Evolutionary conservation across 495 filamentous ascomycete species (phyloP), one percentile per base, ranked within the genome.

Genomic region (Zalerion maritima): DNA sequence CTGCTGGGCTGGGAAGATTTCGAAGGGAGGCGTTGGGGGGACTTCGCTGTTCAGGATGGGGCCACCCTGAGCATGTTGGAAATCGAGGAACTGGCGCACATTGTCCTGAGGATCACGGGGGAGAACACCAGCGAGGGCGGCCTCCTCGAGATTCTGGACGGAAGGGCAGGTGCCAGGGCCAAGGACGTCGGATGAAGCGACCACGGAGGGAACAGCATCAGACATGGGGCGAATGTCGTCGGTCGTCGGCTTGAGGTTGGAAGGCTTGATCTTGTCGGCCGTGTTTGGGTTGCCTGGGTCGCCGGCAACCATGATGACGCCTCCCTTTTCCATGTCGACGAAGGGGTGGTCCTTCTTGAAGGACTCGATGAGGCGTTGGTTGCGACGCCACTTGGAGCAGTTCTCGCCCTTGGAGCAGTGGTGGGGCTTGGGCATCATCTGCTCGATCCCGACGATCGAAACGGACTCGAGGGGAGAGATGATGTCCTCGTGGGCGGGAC

Each of bases 391-490:
- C 51, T 87, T 93, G 12, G 67, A 60, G 50, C 89, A 97, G 28
- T 77, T 73, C 39, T 92, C 85, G 21, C 87, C 89, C 50, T 94
- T 94, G 21, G 73, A 75, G 54, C 89, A 97, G 21, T 62, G 69
- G 51, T 97, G 89, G 0, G 71, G 67, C 50, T 78, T 85, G 2
- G 85, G 85, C 12, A 92, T 57, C 10, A 86, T 43, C 46, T 94
- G 81, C 54, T 94, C 85, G 36, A 94, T 94, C 0, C 68, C 85
- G 18, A 94, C 83, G 33, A 94, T 92, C 0, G 85, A 91, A 2
- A 87, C 79, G 4, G 82, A 84, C 37, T 92, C 84, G 7, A 67
- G 60, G 0, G 81, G 83, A 0, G 65, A 68, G 43, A 86, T 69
- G 20, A 75, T 53, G 28, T 81, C 75, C 28, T 75, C 71, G 42